Percentiles rank a stretch among this genome's conserved stretches.
Evolutionary conservation across 345 rosid species (phyloP).

Genomic region (Gossypium ekmanianum): DNA sequence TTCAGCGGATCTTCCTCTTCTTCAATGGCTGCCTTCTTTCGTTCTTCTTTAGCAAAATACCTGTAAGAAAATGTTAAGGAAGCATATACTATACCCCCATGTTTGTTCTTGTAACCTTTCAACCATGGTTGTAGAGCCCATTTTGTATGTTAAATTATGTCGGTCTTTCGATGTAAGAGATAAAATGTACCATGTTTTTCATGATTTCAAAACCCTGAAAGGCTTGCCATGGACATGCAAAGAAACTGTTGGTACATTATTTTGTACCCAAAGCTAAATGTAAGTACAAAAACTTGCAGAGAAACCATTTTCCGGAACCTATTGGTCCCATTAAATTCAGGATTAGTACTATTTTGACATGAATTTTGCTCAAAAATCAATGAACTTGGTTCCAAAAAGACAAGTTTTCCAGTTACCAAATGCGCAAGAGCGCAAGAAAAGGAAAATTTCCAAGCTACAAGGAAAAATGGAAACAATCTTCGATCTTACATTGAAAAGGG

Average conservation of each 20-base stretch:
- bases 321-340: not conserved
- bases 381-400: not conserved
- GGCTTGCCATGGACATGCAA: not conserved
- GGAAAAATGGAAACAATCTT: not conserved
- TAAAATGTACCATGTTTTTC: not conserved
- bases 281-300: not conserved
- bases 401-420: not conserved
- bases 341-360: not conserved
- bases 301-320: not conserved
- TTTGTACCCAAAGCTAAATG: not conserved
- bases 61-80: slow-evolving; percentile 2
- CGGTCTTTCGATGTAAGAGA: not conserved
- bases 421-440: not conserved
- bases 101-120: not conserved
- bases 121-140: not conserved
- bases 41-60: not conserved
- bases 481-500: not conserved
- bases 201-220: not conserved
- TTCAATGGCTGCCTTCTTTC: not conserved
- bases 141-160: not conserved
- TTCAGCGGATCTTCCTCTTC: not conserved
- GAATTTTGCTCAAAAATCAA: not conserved
- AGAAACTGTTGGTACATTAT: not conserved
- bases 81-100: not conserved
- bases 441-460: not conserved